A percentile compares a stretch with the other conserved stretches of the same genome.
phyloP scores from a whole-genome alignment of 2,329 filamentous ascomycete species.

The Immersiporthe knoxdaviesiana region DNA sequence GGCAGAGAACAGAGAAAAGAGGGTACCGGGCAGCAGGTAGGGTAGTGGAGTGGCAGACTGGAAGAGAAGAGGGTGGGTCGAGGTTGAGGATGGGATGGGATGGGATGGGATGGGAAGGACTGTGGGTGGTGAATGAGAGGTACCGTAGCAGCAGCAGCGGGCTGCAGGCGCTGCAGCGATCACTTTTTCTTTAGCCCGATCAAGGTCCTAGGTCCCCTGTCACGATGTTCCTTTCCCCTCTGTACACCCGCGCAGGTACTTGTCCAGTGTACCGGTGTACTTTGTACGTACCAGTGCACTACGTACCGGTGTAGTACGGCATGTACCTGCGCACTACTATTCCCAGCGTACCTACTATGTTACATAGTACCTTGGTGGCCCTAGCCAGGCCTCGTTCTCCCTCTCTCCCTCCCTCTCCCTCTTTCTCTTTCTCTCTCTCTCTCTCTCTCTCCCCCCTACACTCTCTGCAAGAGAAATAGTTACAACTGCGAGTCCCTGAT shows the following conservation, averaged over 20 bases:
- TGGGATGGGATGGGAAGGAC: slow-evolving; percentile 16
- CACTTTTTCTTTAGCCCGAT: slow-evolving; percentile 16
- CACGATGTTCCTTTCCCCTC: not conserved
- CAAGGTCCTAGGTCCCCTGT: not conserved
- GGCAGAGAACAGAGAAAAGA: slow-evolving; percentile 7
- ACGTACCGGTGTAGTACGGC: slow-evolving; percentile 5
- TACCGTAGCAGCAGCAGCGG: not conserved
- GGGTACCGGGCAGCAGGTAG: too few relatives aligned
- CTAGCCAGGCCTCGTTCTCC: not conserved
- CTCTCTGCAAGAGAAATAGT: not conserved
- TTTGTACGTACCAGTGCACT: not conserved
- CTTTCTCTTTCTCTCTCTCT: too few relatives aligned
- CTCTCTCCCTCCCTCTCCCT: not conserved
- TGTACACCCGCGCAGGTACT: not conserved
- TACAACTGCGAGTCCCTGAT: not conserved
- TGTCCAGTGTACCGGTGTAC: slow-evolving; percentile 14
- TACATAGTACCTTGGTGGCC: not conserved
- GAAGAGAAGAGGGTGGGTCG: slow-evolving; percentile 6
- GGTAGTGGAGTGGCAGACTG: too few relatives aligned
- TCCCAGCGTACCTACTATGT: too few relatives aligned
- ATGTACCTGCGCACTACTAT: not conserved
- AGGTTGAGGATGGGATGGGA: slow-evolving; percentile 20
- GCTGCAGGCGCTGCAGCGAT: slow-evolving; percentile 22
- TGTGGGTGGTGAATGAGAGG: slow-evolving; percentile 21
- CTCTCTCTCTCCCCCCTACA: too few relatives aligned